Base-by-base conservation (phyloP, 2,329 filamentous ascomycete species). In the Metarhizium album region DNA sequence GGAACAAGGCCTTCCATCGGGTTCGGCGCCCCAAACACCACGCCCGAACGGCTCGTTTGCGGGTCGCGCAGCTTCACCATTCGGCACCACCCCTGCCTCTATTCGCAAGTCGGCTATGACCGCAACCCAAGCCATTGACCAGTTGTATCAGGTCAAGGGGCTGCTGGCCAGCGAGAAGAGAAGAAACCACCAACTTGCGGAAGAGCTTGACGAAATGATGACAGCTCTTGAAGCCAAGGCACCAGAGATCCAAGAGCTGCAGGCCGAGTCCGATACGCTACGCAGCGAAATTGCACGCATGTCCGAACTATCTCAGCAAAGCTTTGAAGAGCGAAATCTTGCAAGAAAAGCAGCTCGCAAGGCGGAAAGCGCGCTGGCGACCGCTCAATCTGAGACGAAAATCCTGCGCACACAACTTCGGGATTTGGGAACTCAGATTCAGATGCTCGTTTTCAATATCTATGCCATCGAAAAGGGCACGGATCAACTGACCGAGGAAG, bases 371-470 rank as follows among this genome's bases (percentile, higher is more conserved):
- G 79, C 87, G 51, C 76, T 90, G 50, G 76, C 73, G 23, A 80
- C 74, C 1, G 72, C 76, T 0, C 76, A 82, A 54, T 74, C 79
- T 1, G 90, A 97, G 67, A 76, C 79, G 31, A 83, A 86, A 53
- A 87, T 96, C 38, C 73, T 95, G 23, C 85, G 86, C 48, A 87
- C 90, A 57, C 90, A 96, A 64, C 74, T 97, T 8, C 86, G 91
- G 33, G 93, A 97, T 65, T 77, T 95, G 20, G 90, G 90, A 60
- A 84, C 86, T 1, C 90, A 98, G 66, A 81, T 96, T 56, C 94
- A 95, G 65, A 84, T 95, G 62, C 78, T 98, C 5, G 77, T 96
- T 4, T 87, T 94, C 67, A 91, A 95, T 66, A 78, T 90, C 52
- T 84, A 94, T 60, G 82, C 87, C 20, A 81, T 83, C 50, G 87